Percentiles rank a stretch among this genome's conserved stretches.
phyloP scores from a whole-genome alignment of 768 basidiomycete genomes.

The Lentinula lateritia region DNA sequence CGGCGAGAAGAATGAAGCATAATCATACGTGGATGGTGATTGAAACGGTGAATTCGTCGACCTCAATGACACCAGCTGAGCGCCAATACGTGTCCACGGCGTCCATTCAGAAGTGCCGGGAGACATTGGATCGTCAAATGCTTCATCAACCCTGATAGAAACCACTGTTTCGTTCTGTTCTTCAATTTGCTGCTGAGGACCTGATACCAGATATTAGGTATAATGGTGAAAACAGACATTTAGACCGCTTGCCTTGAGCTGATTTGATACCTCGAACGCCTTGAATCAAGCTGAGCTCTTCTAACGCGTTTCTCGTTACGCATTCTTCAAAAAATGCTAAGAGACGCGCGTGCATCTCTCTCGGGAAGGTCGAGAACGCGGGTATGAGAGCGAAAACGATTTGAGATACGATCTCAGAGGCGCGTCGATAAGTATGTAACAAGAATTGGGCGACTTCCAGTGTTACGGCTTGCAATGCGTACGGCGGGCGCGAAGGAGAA shows the following conservation, averaged over 20 bases:
- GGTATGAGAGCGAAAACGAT: slow-evolving; percentile 71
- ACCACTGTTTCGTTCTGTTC: slow-evolving; percentile 27
- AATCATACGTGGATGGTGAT: slow-evolving; percentile 45
- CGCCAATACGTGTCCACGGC: slow-evolving; percentile 20
- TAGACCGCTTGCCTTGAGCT: neutral
- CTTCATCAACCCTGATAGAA: slow-evolving; percentile 59
- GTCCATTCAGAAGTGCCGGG: slow-evolving; percentile 16
- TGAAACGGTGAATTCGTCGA: slow-evolving; percentile 60
- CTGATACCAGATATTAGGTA: neutral
- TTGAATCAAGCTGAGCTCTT: slow-evolving; percentile 35
- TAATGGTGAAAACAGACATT: neutral
- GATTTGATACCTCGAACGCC: slow-evolving; percentile 10
- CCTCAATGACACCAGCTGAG: slow-evolving; percentile 21
- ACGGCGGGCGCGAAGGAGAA: slow-evolving; percentile 63
- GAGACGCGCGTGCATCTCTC: slow-evolving; percentile 57
- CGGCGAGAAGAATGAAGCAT: slow-evolving; percentile 58
- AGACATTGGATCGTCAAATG: slow-evolving; percentile 18
- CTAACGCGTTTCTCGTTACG: slow-evolving; percentile 49
- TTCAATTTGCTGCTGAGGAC: neutral
- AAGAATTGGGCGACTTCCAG: slow-evolving; percentile 72
- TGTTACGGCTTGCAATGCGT: slow-evolving; percentile 66
- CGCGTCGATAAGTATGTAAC: slow-evolving; percentile 45
- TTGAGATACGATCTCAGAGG: slow-evolving; percentile 46
- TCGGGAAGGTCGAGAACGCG: slow-evolving; percentile 63
- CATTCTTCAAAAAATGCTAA: slow-evolving; percentile 64